These are phyloP conservation scores for Colletotrichum lindemuthianum DNA, from an alignment of 2,329 filamentous ascomycete genomes.

Conservation along the genomic window DNA sequence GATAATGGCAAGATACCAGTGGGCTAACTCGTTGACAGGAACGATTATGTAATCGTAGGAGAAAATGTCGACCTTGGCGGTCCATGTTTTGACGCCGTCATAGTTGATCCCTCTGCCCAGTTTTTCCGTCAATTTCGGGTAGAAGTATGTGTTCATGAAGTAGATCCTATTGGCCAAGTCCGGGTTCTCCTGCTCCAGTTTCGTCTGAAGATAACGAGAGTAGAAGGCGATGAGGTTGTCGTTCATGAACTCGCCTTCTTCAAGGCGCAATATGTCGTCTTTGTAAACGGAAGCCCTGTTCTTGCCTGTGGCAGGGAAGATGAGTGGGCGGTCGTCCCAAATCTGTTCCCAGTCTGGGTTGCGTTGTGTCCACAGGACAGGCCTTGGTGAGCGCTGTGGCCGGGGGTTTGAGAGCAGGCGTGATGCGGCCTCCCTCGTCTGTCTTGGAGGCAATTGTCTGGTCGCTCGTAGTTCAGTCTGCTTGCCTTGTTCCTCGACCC, in stretches of 20 bases:
- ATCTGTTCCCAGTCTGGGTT: slow-evolving; percentile 61
- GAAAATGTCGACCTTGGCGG: slow-evolving; percentile 84
- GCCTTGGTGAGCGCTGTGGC: slow-evolving; percentile 27
- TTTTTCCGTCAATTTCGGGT: slow-evolving; percentile 75
- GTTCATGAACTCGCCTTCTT: slow-evolving; percentile 89
- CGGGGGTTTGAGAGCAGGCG: neutral
- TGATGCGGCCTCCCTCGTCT: slow-evolving; percentile 8
- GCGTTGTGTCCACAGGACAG: slow-evolving; percentile 59
- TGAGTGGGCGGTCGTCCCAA: slow-evolving; percentile 66
- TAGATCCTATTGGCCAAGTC: slow-evolving; percentile 74
- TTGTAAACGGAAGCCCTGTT: slow-evolving; percentile 74
- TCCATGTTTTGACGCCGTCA: slow-evolving; percentile 87
- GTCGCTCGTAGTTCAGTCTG: neutral
- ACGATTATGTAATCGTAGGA: slow-evolving; percentile 89
- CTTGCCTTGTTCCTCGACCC: neutral
- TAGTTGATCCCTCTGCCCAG: slow-evolving; percentile 77
- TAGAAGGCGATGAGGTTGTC: slow-evolving; percentile 94
- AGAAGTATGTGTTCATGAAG: slow-evolving; percentile 95
- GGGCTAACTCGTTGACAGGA: slow-evolving; percentile 85
- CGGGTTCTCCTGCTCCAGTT: slow-evolving; percentile 64
- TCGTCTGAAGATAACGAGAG: slow-evolving; percentile 75
- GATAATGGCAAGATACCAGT: slow-evolving; percentile 97
- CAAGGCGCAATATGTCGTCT: slow-evolving; percentile 78
- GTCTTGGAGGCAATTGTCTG: slow-evolving; percentile 1
- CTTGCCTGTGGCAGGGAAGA: slow-evolving; percentile 68